phyloP scores from a whole-genome alignment of 305 asterid genomes.

The Solanum hybrid region DNA sequence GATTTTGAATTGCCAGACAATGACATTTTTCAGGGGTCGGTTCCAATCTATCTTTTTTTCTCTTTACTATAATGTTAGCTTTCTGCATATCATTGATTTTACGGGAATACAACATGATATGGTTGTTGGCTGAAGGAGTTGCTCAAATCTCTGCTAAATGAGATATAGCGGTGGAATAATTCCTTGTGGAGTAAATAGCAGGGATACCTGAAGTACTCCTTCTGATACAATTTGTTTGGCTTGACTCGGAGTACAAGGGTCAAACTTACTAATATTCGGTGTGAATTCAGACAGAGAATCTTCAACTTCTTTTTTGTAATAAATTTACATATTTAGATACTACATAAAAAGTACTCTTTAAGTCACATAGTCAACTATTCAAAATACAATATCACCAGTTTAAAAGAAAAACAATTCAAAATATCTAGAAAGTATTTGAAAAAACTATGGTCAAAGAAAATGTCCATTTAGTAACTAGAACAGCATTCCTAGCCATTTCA shows the following conservation, averaged over 20 bases:
- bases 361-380: background rate
- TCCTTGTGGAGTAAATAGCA: background rate
- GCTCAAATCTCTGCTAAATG: background rate
- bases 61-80: background rate
- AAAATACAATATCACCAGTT: background rate
- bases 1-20: slow-evolving; percentile 97
- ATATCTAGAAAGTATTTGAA: background rate
- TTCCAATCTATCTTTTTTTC: slow-evolving; percentile 11
- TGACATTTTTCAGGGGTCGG: slow-evolving; percentile 83
- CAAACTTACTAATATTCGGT: background rate
- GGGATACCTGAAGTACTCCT: background rate
- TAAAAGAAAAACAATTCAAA: background rate
- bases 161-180: background rate
- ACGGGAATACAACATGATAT: background rate
- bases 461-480: background rate
- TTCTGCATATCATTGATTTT: background rate
- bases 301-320: background rate
- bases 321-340: background rate
- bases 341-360: background rate
- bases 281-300: background rate
- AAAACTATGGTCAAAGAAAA: background rate
- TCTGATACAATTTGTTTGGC: background rate
- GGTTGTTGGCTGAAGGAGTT: background rate
- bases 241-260: background rate
- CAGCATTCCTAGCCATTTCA: background rate